A percentile compares a stretch with the other conserved stretches of the same genome.
Evolutionary conservation across 2,329 filamentous ascomycete species (phyloP).

Genomic region (Biscogniauxia sp.): DNA sequence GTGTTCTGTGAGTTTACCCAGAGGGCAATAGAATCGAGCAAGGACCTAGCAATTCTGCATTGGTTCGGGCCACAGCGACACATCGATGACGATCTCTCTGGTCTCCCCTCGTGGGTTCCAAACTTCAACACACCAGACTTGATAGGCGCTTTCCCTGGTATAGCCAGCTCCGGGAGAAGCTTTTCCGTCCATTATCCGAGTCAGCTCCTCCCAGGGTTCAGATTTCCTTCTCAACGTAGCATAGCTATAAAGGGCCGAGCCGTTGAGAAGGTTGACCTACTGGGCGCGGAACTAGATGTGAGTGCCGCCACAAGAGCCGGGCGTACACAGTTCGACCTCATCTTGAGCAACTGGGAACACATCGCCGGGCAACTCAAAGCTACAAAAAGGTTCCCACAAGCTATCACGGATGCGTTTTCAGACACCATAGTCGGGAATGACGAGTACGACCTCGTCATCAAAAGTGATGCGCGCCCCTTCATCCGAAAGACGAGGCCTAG

Average conservation of each 20-base stretch:
- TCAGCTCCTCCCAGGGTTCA: conserved; percentile 2
- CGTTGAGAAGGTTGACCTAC: conserved; percentile 7
- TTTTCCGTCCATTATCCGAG: conserved; percentile 16
- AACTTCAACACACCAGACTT: conserved; percentile 12
- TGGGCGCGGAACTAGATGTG: conserved; percentile 7
- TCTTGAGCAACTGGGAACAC: conserved; percentile 10
- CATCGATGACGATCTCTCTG: not conserved
- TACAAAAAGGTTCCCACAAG: conserved; percentile 10
- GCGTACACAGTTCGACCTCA: conserved; percentile 1
- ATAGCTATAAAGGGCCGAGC: conserved; percentile 4
- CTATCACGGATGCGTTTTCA: conserved; percentile 9
- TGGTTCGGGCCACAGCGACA: conserved; percentile 7
- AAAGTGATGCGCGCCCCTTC: conserved; percentile 7
- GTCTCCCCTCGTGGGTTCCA: conserved; percentile 16
- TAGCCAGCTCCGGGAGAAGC: conserved; percentile 3
- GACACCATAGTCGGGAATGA: conserved; percentile 14
- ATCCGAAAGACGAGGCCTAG: conserved; percentile 3
- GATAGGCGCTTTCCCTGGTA: conserved; percentile 9
- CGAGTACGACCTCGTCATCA: conserved; percentile 6
- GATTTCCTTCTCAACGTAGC: not conserved
- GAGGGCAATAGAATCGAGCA: conserved; percentile 3
- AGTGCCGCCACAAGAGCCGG: not conserved
- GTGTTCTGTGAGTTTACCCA: conserved; percentile 10
- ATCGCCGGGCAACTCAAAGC: conserved; percentile 2
- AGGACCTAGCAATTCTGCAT: conserved; percentile 10